Conservation (phyloP, 768 basidiomycete genomes). For the Boletus rubescentipes region DNA sequence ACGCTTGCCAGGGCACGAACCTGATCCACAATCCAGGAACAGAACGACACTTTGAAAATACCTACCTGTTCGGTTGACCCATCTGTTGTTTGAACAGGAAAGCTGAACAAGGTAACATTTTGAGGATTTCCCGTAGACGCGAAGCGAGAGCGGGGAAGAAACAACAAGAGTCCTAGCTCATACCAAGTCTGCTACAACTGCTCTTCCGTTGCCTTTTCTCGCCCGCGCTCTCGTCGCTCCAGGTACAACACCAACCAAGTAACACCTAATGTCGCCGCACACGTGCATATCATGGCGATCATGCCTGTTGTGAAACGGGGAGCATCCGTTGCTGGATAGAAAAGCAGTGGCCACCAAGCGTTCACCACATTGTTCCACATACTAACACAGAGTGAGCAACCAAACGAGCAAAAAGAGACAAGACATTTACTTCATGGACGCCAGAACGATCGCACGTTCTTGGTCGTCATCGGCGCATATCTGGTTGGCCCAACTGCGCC, state of each 20-base stretch:
- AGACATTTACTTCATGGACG: conserved; percentile 67
- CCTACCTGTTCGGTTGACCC: too few species aligned
- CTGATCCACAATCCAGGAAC: too few species aligned
- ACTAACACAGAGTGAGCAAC: conserved; percentile 29
- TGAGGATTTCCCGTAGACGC: too few species aligned
- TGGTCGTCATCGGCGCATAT: conserved; percentile 69
- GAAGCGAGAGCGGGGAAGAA: too few species aligned
- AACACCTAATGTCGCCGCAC: conserved; percentile 51
- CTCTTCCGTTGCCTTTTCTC: background rate
- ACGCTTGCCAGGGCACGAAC: too few species aligned
- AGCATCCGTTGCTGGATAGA: conserved; percentile 73
- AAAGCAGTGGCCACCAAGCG: conserved; percentile 69
- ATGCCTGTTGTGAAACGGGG: conserved; percentile 67
- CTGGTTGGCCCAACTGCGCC: conserved; percentile 74
- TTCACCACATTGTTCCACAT: conserved; percentile 72
- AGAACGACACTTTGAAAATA: too few species aligned
- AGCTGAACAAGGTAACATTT: too few species aligned
- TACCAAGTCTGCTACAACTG: background rate
- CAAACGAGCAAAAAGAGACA: background rate
- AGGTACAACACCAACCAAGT: conserved; percentile 59
- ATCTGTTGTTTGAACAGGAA: too few species aligned
- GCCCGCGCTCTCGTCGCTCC: conserved; percentile 39
- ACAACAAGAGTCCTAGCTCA: too few species aligned
- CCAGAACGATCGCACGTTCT: conserved; percentile 67
- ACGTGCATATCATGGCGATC: conserved; percentile 64